phyloP scores from a whole-genome alignment of 495 filamentous ascomycete genomes.

The Jackrogersella multiformis region DNA sequence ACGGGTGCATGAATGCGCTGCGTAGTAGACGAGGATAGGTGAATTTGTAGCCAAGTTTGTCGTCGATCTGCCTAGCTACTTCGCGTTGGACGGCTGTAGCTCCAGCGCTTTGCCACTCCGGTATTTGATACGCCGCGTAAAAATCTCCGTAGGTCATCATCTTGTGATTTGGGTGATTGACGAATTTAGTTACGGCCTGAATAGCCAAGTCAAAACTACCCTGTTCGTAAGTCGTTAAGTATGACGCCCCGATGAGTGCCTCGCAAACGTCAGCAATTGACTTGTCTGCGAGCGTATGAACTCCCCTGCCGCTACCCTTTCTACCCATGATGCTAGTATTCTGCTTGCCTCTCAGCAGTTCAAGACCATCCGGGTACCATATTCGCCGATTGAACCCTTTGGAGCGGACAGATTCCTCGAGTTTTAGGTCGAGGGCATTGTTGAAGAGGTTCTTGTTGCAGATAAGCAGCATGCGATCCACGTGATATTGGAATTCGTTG shows the following conservation, averaged over 20 bases:
- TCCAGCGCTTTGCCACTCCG: slow-evolving; percentile 71
- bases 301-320: slow-evolving; percentile 49
- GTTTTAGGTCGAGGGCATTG: slow-evolving; percentile 70
- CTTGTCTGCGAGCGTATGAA: slow-evolving; percentile 83
- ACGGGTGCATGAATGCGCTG: slow-evolving; percentile 90
- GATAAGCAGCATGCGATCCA: slow-evolving; percentile 87
- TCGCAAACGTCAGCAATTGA: slow-evolving; percentile 97
- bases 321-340: slow-evolving; percentile 42
- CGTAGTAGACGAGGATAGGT: slow-evolving; percentile 76
- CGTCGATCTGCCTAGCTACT: slow-evolving; percentile 70
- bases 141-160: slow-evolving; percentile 78
- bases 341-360: slow-evolving; percentile 60
- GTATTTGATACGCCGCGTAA: slow-evolving; percentile 71
- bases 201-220: slow-evolving; percentile 81
- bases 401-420: slow-evolving; percentile 83
- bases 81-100: slow-evolving; percentile 71
- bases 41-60: slow-evolving; percentile 82
- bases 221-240: slow-evolving; percentile 68
- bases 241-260: slow-evolving; percentile 89
- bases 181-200: slow-evolving; percentile 80
- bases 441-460: slow-evolving; percentile 93
- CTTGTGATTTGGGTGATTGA: slow-evolving; percentile 71
- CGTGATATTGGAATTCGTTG: slow-evolving; percentile 88
- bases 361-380: slow-evolving; percentile 86
- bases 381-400: slow-evolving; percentile 78